Base-by-base conservation (phyloP, 2,329 filamentous ascomycete species). In the Neopestalotiopsis sp. region DNA sequence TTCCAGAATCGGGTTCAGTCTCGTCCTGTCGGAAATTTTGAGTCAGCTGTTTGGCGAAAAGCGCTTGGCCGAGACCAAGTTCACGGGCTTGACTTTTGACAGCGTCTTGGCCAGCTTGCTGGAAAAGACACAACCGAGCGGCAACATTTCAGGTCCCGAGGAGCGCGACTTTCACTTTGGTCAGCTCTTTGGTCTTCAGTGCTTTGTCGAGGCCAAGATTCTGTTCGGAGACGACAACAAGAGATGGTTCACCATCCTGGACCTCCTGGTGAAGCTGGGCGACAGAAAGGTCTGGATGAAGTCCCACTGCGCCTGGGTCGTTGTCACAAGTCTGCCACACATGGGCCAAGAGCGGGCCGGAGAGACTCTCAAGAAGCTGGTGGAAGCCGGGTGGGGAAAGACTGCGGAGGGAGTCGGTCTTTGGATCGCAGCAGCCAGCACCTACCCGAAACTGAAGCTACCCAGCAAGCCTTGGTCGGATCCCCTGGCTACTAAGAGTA, bases 391-490 rank as follows among this genome's bases (percentile, higher is more conserved):
- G 10, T 83, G 97, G 63, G 89, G 90, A 9, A 92, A 92, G 78
- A 95, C 94, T 0, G 92, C 94, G 0, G 95, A 98, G 78, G 95
- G 95, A 6, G 90, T 98, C 28, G 94, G 94, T 0, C 89, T 98
- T 68, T 98, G 95, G 94, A 84, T 98, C 40, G 88, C 89, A 5
- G 88, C 92, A 1, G 86, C 88, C 70, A 87, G 88, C 65, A 83
- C 83, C 24, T 94, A 93, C 74, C 88, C 91, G 0, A 82, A 87
- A 7, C 84, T 92, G 67, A 88, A 89, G 64, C 83, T 92, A 57
- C 91, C 92, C 0, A 84, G 87, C 32, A 90, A 92, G 72, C 86
- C 93, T 1, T 97, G 95, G 94, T 87, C 89, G 64, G 90, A 96
- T 75, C 95, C 94, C 2, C 80, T 98, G 61, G 88, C 89, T 17